phyloP scores from a whole-genome alignment of 1,139 yeast species.

The Diutina mesorugosa region DNA sequence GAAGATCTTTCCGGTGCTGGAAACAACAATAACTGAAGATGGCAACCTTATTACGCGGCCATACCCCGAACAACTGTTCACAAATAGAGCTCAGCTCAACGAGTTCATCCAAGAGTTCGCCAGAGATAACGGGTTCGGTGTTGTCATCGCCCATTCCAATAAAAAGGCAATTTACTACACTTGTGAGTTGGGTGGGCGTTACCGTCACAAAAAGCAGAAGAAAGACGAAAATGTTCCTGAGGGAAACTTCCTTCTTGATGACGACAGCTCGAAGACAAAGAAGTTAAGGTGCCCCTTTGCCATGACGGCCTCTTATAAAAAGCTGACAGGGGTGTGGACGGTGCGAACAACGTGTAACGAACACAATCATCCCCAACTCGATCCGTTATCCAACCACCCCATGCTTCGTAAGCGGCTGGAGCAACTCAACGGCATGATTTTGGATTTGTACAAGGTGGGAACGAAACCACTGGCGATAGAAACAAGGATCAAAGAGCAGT shows the following conservation, averaged over 20 bases:
- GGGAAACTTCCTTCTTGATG: conserved; percentile 8
- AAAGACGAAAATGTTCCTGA: conserved; percentile 12
- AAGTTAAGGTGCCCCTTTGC: conserved; percentile 45
- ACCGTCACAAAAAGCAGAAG: conserved; percentile 34
- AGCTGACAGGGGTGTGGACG: conserved; percentile 38
- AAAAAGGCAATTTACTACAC: conserved; percentile 48
- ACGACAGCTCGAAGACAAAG: conserved; percentile 28
- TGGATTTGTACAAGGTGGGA: conserved; percentile 41
- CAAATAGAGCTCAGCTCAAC: conserved; percentile 35
- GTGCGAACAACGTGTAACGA: conserved; percentile 42
- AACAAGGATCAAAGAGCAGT: conserved; percentile 37
- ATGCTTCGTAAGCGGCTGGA: conserved; percentile 43
- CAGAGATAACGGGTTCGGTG: conserved; percentile 45
- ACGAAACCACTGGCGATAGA: conserved; percentile 49
- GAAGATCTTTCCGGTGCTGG: conserved; percentile 34
- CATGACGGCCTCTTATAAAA: conserved; percentile 43
- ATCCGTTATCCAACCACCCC: conserved; percentile 43
- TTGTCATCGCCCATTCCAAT: conserved; percentile 47
- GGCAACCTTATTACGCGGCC: conserved; percentile 44
- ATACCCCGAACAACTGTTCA: conserved; percentile 41
- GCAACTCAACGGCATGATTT: conserved; percentile 38
- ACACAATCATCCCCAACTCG: conserved; percentile 48
- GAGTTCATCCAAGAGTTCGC: conserved; percentile 46
- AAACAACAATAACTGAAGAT: conserved; percentile 34
- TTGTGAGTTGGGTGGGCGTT: conserved; percentile 48